phyloP scores from a whole-genome alignment of 805 yeast genomes.

The Wickerhamomyces xylosicus region DNA sequence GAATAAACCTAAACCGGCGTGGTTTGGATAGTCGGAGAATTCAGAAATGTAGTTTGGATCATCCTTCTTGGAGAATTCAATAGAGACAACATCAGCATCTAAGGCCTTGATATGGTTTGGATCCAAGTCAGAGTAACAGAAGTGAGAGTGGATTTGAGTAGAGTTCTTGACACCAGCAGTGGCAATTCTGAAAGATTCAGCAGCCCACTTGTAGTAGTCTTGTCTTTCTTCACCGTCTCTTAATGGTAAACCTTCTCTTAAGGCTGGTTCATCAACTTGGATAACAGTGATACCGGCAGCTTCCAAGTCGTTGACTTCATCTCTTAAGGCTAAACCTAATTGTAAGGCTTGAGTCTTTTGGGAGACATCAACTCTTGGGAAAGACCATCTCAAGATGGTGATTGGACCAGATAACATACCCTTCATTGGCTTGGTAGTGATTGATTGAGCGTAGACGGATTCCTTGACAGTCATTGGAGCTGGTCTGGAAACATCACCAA shows the following conservation, averaged over 20 bases:
- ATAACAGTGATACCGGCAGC: constrained; percentile 96
- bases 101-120: constrained; percentile 99
- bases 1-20: constrained; percentile 97
- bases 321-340: constrained; percentile 95
- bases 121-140: constrained; percentile 99
- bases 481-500: constrained; percentile 99
- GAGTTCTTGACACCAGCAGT: constrained; percentile 93
- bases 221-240: constrained; percentile 96
- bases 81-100: constrained; percentile 98
- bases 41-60: constrained; percentile 97
- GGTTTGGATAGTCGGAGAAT: constrained; percentile 98
- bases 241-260: constrained; percentile 99
- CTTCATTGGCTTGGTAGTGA: constrained; percentile 93
- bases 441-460: constrained; percentile 96
- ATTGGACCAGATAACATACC: constrained; percentile 99
- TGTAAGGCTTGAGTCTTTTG: constrained; percentile 92
- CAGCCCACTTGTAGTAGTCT: constrained; percentile 97
- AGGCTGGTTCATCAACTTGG: constrained; percentile 99
- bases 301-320: constrained; percentile 97
- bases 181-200: constrained; percentile 98
- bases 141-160: constrained; percentile 99
- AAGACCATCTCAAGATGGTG: constrained; percentile 99
- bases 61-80: constrained; percentile 99
- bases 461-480: constrained; percentile 97
- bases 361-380: constrained; percentile 98